Conservation (phyloP, 768 basidiomycete genomes). For the Rhodotorula kratochvilovae region DNA sequence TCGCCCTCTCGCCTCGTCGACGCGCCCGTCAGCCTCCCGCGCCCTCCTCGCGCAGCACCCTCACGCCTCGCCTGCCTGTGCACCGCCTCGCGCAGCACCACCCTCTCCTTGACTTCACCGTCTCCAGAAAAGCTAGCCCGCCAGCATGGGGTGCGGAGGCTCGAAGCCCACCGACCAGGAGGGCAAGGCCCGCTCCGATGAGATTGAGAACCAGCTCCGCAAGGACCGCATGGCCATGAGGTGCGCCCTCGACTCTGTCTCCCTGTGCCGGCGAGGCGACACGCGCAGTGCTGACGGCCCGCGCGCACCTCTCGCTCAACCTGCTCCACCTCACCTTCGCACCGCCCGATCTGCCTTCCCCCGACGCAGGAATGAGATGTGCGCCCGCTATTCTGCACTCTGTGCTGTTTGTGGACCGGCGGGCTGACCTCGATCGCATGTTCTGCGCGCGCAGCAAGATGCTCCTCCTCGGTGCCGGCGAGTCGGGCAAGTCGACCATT, state of each 20-base stretch:
- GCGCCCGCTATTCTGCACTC: background rate
- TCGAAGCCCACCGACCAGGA: conserved; percentile 43
- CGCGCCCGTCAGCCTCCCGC: background rate
- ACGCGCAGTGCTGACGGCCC: background rate
- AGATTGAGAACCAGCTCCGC: conserved; percentile 88
- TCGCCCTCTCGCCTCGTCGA: no score
- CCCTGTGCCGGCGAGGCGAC: no score
- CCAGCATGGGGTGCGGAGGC: conserved; percentile 45
- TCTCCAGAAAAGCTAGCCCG: background rate
- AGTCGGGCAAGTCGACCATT: conserved; percentile 93
- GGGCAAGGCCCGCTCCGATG: conserved; percentile 61
- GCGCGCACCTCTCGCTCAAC: background rate
- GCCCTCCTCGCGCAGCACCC: background rate
- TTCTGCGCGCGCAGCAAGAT: conserved; percentile 58
- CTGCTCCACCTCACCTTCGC: background rate
- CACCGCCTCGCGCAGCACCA: background rate
- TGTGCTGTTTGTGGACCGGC: accelerated
- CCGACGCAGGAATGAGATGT: conserved; percentile 74
- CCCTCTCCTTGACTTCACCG: background rate
- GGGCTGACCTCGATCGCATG: background rate
- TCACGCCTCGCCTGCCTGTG: background rate
- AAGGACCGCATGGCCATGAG: conserved; percentile 67
- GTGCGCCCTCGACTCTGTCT: conserved; percentile 5
- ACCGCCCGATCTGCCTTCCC: conserved; percentile 56
- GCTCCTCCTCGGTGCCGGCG: conserved; percentile 89